A percentile compares a stretch with the other conserved stretches of the same genome.
phyloP scores from a whole-genome alignment of 352 stramenopile genomes.

The Phytophthora pisi region DNA sequence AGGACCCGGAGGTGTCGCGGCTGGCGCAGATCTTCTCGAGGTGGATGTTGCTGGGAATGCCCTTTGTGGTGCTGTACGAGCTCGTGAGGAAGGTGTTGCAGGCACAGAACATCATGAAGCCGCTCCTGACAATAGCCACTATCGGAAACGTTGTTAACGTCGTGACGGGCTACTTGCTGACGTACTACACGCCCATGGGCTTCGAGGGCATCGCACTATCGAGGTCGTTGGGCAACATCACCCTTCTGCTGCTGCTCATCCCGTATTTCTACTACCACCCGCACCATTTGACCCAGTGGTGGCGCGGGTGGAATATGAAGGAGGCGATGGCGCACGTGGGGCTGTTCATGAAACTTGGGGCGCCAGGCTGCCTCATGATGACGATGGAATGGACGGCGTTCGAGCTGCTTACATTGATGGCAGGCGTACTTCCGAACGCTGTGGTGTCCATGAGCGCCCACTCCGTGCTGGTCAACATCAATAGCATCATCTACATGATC shows the following conservation, averaged over 20 bases:
- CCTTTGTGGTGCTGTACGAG: conserved; percentile 84
- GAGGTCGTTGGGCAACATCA: conserved; percentile 53
- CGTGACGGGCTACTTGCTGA: conserved; percentile 62
- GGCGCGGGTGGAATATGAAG: conserved; percentile 50
- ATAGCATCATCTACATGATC: conserved; percentile 68
- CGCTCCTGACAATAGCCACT: conserved; percentile 70
- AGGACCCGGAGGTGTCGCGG: conserved; percentile 55
- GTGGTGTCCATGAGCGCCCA: conserved; percentile 75
- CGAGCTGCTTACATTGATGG: conserved; percentile 69
- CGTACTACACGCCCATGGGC: conserved; percentile 73
- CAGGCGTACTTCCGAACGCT: conserved; percentile 57
- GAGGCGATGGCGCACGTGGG: conserved; percentile 36
- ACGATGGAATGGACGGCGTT: conserved; percentile 80
- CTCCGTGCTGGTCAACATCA: conserved; percentile 66
- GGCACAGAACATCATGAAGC: conserved; percentile 78
- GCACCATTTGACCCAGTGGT: conserved; percentile 44
- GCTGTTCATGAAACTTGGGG: conserved; percentile 43
- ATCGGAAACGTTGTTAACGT: conserved; percentile 74
- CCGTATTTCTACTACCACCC: conserved; percentile 59
- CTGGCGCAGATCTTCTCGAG: conserved; percentile 66
- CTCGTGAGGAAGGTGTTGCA: conserved; percentile 81
- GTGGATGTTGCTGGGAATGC: conserved; percentile 60
- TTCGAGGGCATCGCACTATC: conserved; percentile 81
- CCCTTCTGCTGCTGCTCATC: conserved; percentile 51
- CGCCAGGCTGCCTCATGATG: conserved; percentile 68